phyloP scores from a whole-genome alignment of 805 yeast genomes.

The Peterozyma xylosa region DNA sequence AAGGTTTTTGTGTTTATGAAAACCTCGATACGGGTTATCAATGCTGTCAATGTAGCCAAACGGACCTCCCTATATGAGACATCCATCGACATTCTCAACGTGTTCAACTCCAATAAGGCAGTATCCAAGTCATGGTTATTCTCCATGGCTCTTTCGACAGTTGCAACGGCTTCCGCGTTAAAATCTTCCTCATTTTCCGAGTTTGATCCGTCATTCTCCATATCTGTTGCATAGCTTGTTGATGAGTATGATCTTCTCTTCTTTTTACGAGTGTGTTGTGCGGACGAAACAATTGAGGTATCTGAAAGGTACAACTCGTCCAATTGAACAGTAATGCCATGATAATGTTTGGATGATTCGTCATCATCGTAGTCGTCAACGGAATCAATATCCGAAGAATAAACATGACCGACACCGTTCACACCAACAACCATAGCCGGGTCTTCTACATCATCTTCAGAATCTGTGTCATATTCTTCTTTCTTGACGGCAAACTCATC shows the following conservation, averaged over 20 bases:
- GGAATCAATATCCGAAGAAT: slow-evolving; percentile 25
- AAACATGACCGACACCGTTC: slow-evolving; percentile 42
- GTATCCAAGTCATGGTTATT: slow-evolving; percentile 91
- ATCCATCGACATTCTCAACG: slow-evolving; percentile 95
- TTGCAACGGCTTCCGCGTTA: slow-evolving; percentile 84
- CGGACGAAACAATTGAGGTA: slow-evolving; percentile 43
- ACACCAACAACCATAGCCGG: slow-evolving; percentile 33
- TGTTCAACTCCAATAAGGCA: slow-evolving; percentile 85
- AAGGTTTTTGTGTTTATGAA: slow-evolving; percentile 73
- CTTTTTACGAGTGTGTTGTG: slow-evolving; percentile 21
- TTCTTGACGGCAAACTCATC: slow-evolving; percentile 8
- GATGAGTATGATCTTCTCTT: slow-evolving; percentile 29
- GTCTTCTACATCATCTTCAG: slow-evolving; percentile 5
- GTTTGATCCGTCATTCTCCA: slow-evolving; percentile 17
- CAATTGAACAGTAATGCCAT: slow-evolving; percentile 36
- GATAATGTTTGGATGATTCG: slow-evolving; percentile 22
- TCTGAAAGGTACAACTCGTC: slow-evolving; percentile 40
- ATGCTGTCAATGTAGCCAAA: slow-evolving; percentile 67
- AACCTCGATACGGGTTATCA: slow-evolving; percentile 62
- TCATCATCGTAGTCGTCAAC: slow-evolving; percentile 40
- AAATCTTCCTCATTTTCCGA: slow-evolving; percentile 64
- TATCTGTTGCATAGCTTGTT: slow-evolving; percentile 26
- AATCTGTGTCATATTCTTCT: neutral
- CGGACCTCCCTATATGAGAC: slow-evolving; percentile 92
- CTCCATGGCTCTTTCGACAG: slow-evolving; percentile 86